phyloP scores from a whole-genome alignment of 202 grass and related monocot species.

The Miscanthus sacchariflorus region DNA sequence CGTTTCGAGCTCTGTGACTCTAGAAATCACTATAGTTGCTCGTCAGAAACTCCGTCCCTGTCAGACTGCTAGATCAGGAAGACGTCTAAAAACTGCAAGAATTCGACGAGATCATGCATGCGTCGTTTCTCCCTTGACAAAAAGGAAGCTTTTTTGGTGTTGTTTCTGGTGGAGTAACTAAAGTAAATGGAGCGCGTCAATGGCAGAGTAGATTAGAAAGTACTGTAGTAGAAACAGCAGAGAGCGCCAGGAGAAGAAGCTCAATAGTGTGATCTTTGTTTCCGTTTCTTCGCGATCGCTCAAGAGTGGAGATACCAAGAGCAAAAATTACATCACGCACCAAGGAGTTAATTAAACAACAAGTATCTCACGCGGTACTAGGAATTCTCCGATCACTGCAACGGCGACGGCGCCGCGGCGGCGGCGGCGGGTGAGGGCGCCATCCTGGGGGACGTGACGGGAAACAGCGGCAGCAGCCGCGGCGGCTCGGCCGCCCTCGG shows the following conservation, averaged over 20 bases:
- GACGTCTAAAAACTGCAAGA: slow-evolving; percentile 37
- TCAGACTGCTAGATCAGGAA: slow-evolving; percentile 24
- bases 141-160: not conserved
- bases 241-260: slow-evolving; percentile 21
- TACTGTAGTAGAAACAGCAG: not conserved
- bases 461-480: slow-evolving; percentile 80
- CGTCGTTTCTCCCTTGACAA: not conserved
- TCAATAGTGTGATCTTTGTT: slow-evolving; percentile 43
- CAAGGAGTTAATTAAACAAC: slow-evolving; percentile 16
- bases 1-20: too few species aligned
- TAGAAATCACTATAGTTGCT: not conserved
- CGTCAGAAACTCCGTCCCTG: slow-evolving; percentile 7
- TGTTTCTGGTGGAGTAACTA: not conserved
- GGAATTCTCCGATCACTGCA: slow-evolving; percentile 13
- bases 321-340: slow-evolving; percentile 57
- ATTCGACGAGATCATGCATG: slow-evolving; percentile 18
- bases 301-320: slow-evolving; percentile 9
- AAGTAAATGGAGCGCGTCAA: slow-evolving; percentile 7
- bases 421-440: slow-evolving; percentile 4
- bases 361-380: slow-evolving; percentile 11
- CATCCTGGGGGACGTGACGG: slow-evolving; percentile 63
- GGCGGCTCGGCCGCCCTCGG: slow-evolving; percentile 68
- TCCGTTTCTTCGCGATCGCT: slow-evolving; percentile 51
- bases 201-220: slow-evolving; percentile 13
- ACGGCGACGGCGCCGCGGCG: slow-evolving; percentile 25